Evolutionary conservation across 2,329 filamentous ascomycete species (phyloP).

Genomic region (Drechmeria coniospora): DNA sequence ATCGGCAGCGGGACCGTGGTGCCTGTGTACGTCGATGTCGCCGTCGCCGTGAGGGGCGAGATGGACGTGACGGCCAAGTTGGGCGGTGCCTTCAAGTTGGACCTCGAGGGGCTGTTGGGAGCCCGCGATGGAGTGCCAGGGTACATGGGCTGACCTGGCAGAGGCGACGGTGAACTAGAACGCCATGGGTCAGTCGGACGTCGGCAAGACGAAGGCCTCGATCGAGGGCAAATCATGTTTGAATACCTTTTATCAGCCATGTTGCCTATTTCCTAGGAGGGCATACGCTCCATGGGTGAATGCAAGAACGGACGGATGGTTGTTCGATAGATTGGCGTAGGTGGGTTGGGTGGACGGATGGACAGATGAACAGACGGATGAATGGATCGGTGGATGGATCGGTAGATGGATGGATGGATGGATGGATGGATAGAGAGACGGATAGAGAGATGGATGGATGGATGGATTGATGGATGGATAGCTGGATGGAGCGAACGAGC

Average conservation of each 20-base stretch:
- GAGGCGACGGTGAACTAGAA: too few relatives aligned
- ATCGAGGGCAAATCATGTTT: not conserved
- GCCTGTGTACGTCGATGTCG: conserved; percentile 52
- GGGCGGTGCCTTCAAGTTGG: conserved; percentile 54
- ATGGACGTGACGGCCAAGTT: conserved; percentile 69
- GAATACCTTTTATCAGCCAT: conserved; percentile 1
- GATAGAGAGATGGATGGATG: too few relatives aligned
- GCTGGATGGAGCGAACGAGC: too few relatives aligned
- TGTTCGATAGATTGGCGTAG: too few relatives aligned
- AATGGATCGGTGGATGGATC: too few relatives aligned
- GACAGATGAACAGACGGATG: too few relatives aligned
- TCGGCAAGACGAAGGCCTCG: not conserved
- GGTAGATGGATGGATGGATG: too few relatives aligned
- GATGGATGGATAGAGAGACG: too few relatives aligned
- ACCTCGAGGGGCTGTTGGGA: conserved; percentile 63
- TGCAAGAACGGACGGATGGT: too few relatives aligned
- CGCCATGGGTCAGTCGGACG: too few relatives aligned
- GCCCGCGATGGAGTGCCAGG: conserved; percentile 58
- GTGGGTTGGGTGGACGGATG: too few relatives aligned
- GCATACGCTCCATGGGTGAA: not conserved
- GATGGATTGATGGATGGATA: too few relatives aligned
- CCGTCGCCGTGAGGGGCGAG: conserved; percentile 51
- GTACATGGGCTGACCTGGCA: conserved; percentile 74
- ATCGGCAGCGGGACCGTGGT: conserved; percentile 65
- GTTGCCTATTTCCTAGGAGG: not conserved